Base-by-base conservation (phyloP, 495 filamentous ascomycete species). In the Astrothelium macrocarpum region DNA sequence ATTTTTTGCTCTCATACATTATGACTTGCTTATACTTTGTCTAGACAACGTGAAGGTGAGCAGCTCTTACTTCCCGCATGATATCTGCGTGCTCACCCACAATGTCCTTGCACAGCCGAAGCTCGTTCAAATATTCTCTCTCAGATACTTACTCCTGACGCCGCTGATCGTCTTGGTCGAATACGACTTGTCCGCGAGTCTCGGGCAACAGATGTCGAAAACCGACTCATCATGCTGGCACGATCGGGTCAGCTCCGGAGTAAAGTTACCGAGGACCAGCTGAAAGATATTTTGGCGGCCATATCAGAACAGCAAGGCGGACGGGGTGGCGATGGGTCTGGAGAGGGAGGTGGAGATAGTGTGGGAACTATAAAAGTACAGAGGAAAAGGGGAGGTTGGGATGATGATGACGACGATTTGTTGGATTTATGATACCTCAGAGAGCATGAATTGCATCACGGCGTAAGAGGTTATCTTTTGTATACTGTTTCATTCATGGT, bases 101-200 rank as follows among this genome's bases (percentile, higher is more conserved):
- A 25, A 29, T 5, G 7, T 0, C 25, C 23, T 28, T 70, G 64
- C 61, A 65, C 73, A 84, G 80, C 81, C 69, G 86, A 90, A 71
- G 83, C 83, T 31, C 89, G 93, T 63, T 77, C 86, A 72, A 79
- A 86, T 32, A 88, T 96, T 67, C 84, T 98, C 61, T 82, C 80
- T 67, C 94, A 97, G 72, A 96, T 98, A 81, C 90, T 97, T 62
- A 84, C 89, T 65, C 93, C 95, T 71, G 91, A 90, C 71, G 95
- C 94, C 25, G 88, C 90, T 61, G 94, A 98, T 77, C 88, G 94
- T 18, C 81, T 98, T 11, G 90, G 90, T 56, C 89, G 95, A 64
- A 97, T 98, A 76, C 89, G 92, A 16, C 85, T 98, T 62, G 94
- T 97, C 63, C 97, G 97, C 76, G 92, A 91, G 73, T 86, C 86